Conservation (phyloP, 78 protist genomes). For the Emiliania huxleyi region DNA sequence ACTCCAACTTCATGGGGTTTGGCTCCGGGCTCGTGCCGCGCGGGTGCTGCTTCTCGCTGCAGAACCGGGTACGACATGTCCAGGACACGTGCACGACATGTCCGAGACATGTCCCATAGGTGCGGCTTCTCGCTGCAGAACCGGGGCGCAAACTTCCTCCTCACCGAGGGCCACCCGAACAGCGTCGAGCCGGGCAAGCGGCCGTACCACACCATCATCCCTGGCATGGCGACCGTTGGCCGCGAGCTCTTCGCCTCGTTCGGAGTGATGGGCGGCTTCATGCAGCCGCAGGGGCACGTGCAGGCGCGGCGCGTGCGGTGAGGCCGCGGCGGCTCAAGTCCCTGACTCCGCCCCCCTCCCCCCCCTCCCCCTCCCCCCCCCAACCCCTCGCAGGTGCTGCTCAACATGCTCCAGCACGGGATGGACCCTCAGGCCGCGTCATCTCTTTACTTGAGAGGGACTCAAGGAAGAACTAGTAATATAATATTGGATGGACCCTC, state of each 20-base stretch:
- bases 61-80: no score
- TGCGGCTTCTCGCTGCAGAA: slow-evolving; percentile 81
- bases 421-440: slow-evolving; percentile 78
- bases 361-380: no score
- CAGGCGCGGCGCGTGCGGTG: slow-evolving; percentile 50
- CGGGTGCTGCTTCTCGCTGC: slow-evolving; percentile 81
- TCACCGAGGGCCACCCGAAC: slow-evolving; percentile 66
- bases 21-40: slow-evolving; percentile 78
- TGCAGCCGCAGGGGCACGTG: slow-evolving; percentile 92
- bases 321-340: no score
- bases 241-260: slow-evolving; percentile 57
- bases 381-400: neutral
- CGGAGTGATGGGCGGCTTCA: slow-evolving; percentile 87
- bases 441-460: no score
- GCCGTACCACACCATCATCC: slow-evolving; percentile 92
- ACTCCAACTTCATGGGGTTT: slow-evolving; percentile 64
- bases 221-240: slow-evolving; percentile 34
- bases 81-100: no score
- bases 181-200: slow-evolving; percentile 68
- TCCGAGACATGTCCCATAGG: no score
- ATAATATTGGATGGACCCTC: no score
- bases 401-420: slow-evolving; percentile 49
- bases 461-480: no score
- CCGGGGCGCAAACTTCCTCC: slow-evolving; percentile 64
- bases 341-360: no score